Evolutionary conservation across 768 basidiomycete genomes (phyloP).

Genomic region (Cytidiella melzeri): DNA sequence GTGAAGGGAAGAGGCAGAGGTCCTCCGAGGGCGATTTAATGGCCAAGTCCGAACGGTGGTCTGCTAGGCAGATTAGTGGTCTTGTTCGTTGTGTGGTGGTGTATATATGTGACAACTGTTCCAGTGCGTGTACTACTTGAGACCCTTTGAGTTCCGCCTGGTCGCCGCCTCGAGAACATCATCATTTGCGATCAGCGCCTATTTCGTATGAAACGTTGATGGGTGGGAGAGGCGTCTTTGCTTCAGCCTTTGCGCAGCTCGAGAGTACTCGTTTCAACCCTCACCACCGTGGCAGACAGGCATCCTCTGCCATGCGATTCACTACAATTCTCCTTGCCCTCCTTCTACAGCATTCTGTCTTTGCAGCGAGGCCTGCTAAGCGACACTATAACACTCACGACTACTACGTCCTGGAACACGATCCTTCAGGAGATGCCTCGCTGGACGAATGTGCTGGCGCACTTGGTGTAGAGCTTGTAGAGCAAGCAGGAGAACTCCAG

Average conservation of each 20-base stretch:
- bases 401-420: constrained; percentile 79
- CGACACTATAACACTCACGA: constrained; percentile 57
- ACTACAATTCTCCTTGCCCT: constrained; percentile 24
- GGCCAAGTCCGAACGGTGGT: no score
- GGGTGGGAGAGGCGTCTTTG: no score
- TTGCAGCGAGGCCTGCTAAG: constrained; percentile 37
- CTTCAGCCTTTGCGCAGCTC: no score
- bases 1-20: constrained; percentile 25
- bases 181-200: no score
- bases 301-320: constrained; percentile 16
- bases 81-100: neutral
- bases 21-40: constrained; percentile 21
- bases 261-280: no score
- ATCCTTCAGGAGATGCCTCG: constrained; percentile 45
- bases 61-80: neutral
- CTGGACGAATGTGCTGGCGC: constrained; percentile 51
- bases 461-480: constrained; percentile 81
- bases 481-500: constrained; percentile 76
- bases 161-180: neutral
- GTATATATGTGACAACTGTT: neutral
- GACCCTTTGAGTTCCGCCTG: neutral
- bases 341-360: constrained; percentile 21
- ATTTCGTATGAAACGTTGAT: no score
- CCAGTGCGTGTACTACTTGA: neutral
- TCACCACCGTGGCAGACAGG: constrained; percentile 4